Conservation (phyloP, 1,139 yeast species). For the Kurtzmaniella natalensis region DNA sequence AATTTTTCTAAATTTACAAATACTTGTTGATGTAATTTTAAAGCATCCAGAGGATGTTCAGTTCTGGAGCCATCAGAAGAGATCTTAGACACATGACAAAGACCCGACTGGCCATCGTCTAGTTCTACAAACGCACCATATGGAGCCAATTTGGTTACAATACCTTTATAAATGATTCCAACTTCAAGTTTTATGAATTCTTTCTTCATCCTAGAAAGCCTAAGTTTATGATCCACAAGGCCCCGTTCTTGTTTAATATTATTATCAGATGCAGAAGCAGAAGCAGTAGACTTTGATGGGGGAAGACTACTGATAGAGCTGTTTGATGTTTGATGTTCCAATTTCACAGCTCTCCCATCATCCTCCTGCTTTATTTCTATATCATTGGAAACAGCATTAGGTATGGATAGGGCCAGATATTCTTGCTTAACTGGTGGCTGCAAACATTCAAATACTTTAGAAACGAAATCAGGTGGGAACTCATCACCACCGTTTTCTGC, state of each 20-base stretch:
- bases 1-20: slow-evolving; percentile 55
- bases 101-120: slow-evolving; percentile 40
- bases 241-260: slow-evolving; percentile 12
- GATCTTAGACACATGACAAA: slow-evolving; percentile 76
- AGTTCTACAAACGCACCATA: slow-evolving; percentile 81
- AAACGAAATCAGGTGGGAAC: slow-evolving; percentile 44
- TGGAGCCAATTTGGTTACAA: slow-evolving; percentile 51
- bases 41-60: slow-evolving; percentile 54
- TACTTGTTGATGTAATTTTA: slow-evolving; percentile 57
- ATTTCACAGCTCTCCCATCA: slow-evolving; percentile 10
- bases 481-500: slow-evolving; percentile 62
- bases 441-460: slow-evolving; percentile 26
- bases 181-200: slow-evolving; percentile 19
- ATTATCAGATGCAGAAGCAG: too few relatives aligned
- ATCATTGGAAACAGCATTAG: slow-evolving; percentile 8
- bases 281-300: too few relatives aligned
- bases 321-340: too few relatives aligned
- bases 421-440: slow-evolving; percentile 10
- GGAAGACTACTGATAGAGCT: too few relatives aligned
- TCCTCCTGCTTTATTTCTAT: slow-evolving; percentile 2
- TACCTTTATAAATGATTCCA: slow-evolving; percentile 55
- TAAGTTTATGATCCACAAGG: background rate
- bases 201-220: background rate
- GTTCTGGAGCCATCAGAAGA: slow-evolving; percentile 46
- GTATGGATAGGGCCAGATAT: slow-evolving; percentile 16